Percentiles rank a stretch among this genome's conserved stretches.
Evolutionary conservation across 139 green algal genomes (phyloP).

Genomic region (Picochlorum sp.): DNA sequence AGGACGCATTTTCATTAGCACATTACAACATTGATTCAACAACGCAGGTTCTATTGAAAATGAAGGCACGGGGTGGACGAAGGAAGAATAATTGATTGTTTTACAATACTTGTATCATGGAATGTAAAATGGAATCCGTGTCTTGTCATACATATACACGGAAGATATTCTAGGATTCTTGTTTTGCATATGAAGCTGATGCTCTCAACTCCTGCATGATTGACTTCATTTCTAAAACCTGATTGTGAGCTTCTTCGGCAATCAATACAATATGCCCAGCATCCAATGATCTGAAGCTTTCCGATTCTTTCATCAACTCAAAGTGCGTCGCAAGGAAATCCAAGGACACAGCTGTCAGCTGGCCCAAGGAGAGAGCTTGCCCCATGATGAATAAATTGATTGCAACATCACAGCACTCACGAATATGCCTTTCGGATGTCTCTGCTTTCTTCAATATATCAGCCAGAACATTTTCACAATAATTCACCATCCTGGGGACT

Average conservation of each 20-base stretch:
- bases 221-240: neutral
- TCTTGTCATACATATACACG: too few relatives aligned
- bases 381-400: constrained; percentile 41
- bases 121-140: neutral
- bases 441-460: constrained; percentile 21
- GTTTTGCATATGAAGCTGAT: too few relatives aligned
- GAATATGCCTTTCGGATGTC: neutral
- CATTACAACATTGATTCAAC: constrained; percentile 73
- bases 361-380: constrained; percentile 36
- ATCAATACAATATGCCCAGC: constrained; percentile 26
- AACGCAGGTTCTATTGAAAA: constrained; percentile 49
- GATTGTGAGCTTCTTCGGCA: constrained; percentile 25
- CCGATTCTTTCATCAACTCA: neutral
- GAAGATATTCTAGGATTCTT: too few relatives aligned
- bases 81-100: constrained; percentile 44
- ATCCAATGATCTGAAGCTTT: constrained; percentile 6
- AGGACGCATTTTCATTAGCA: constrained; percentile 63
- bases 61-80: constrained; percentile 59
- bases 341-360: constrained; percentile 38
- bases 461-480: constrained; percentile 43
- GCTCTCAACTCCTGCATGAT: neutral
- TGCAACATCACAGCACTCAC: constrained; percentile 29
- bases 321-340: constrained; percentile 39
- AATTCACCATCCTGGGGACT: constrained; percentile 27
- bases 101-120: neutral